Evolutionary conservation across 202 grass and related monocot species (phyloP), one percentile per base, ranked within the genome.

Genomic region (Musa balbisiana): DNA sequence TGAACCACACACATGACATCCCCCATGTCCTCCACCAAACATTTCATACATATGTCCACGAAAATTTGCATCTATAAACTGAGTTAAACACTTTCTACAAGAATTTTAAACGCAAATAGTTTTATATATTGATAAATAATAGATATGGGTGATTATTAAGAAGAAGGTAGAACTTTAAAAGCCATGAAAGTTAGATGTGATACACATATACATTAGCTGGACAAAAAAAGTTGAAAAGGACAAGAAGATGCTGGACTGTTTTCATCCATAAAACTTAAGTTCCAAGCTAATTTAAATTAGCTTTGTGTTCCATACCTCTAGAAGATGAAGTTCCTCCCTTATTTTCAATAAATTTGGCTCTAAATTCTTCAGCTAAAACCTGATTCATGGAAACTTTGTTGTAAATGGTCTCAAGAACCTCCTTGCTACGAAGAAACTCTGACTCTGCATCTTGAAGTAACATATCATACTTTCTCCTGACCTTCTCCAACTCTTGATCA

Each of bases 301-400:
- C 9, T 25, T 52, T 52, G 21, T 2, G 51, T 25, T 63, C 9
- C 51, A 71, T 83, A 87, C 85, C 71, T 67, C 80, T 80, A 10
- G 53, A 75, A 25, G 70, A 58, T 55, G 71, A 17, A 68, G 80
- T 15, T 15, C 8, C 52, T 58, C 67, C 72, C 49, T 72, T 80
- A 56, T 72, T 73, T 19, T 83, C 90, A 79, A 93, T 83, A 64
- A 93, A 98, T 87, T 98, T 98, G 63, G 79, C 83, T 65, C 88
- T 84, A 84, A 98, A 98, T 83, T 98, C 91, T 49, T 93, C 94
- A 29, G 94, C 91, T 72, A 98, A 63, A 79, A 87, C 82, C 82
- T 98, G 94, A 80, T 98, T 93, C 21, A 87, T 72, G n/a, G 67
- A 49, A 80, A 98, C 85, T 87, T 94, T 93, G 55, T 67, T 81